Conservation (phyloP, 208 protist genomes). For the Leishmania tarentolae region DNA sequence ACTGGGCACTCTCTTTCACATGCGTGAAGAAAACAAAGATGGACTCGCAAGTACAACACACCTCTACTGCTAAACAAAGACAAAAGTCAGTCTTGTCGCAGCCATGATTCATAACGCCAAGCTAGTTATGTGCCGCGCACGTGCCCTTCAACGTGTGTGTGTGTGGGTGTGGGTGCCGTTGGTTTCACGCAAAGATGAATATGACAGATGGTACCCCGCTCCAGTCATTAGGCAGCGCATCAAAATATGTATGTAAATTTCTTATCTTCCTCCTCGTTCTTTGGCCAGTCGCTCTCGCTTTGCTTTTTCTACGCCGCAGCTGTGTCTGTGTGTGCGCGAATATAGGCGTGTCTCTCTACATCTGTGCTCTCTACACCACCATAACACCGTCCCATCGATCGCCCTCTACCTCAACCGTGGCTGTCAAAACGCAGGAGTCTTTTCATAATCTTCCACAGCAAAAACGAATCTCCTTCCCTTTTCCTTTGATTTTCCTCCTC, state of each 20-base stretch:
- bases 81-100: background rate
- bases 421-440: background rate
- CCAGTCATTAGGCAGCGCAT: background rate
- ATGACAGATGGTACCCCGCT: background rate
- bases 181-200: background rate
- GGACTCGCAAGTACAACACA: background rate
- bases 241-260: background rate
- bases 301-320: background rate
- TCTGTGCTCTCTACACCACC: background rate
- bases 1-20: background rate
- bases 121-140: background rate
- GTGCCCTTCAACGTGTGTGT: background rate
- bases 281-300: background rate
- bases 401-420: background rate
- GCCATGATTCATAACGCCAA: background rate
- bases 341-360: background rate
- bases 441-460: background rate
- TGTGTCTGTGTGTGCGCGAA: background rate
- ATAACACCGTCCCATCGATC: background rate
- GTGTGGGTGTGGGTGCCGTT: background rate
- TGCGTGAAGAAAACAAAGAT: background rate
- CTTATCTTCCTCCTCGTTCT: background rate
- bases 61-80: background rate
- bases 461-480: background rate
- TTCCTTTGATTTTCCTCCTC: slow-evolving; percentile 2